Evolutionary conservation across 2,329 filamentous ascomycete species (phyloP).

Genomic region (Fusarium pseudograminearum): DNA sequence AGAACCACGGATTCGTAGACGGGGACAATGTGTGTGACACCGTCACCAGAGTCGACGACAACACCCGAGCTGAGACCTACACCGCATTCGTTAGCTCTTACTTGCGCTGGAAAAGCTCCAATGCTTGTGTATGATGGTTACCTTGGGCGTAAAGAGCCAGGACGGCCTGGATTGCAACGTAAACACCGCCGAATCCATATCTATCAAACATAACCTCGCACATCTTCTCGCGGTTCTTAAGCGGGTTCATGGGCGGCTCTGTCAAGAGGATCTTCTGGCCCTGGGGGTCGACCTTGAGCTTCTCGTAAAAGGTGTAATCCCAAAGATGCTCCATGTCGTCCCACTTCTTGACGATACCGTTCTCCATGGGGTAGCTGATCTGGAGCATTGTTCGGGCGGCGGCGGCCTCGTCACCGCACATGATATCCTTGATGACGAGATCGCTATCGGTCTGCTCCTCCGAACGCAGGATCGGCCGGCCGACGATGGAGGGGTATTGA

Average conservation of each 20-base stretch:
- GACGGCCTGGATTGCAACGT: constrained; percentile 97
- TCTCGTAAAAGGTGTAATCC: constrained; percentile 99
- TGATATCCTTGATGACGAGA: constrained; percentile 92
- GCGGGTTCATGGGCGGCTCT: constrained; percentile 96
- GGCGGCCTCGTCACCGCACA: constrained; percentile 98
- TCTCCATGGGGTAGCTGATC: constrained; percentile 99
- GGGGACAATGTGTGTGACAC: constrained; percentile 97
- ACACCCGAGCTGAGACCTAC: constrained; percentile 88
- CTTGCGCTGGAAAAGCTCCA: neutral
- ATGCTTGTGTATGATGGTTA: constrained; percentile 51
- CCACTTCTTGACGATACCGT: constrained; percentile 99
- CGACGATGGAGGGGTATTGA: constrained; percentile 98
- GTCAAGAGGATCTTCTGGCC: constrained; percentile 98
- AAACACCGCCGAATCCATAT: constrained; percentile 95
- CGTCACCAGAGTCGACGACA: constrained; percentile 98
- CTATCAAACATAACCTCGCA: constrained; percentile 99
- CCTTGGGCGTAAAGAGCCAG: constrained; percentile 96
- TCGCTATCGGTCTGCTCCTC: constrained; percentile 79
- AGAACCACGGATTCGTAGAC: constrained; percentile 98
- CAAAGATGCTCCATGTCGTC: constrained; percentile 99
- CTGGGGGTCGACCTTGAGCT: constrained; percentile 90
- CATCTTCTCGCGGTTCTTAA: constrained; percentile 98
- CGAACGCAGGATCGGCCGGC: constrained; percentile 94
- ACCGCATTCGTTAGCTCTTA: constrained; percentile 25
- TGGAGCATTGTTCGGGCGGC: constrained; percentile 97